Percentiles rank a stretch among this genome's conserved stretches.
Conservation (phyloP, 306 rosid species). For the Ziziphus jujuba region DNA sequence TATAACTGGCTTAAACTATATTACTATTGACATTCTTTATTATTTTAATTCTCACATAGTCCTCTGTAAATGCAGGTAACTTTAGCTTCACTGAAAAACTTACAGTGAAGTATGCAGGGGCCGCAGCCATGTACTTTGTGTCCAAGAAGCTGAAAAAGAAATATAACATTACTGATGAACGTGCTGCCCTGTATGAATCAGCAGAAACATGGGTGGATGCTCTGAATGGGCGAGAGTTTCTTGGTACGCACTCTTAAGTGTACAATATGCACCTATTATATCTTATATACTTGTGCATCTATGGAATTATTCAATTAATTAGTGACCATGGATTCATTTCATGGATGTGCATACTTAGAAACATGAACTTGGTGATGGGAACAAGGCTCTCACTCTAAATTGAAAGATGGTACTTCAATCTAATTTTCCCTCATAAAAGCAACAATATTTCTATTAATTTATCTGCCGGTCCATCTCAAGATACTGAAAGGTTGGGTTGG, state of each 20-base stretch:
- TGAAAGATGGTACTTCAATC: background rate
- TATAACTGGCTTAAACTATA: slow-evolving; percentile 15
- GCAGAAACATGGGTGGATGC: slow-evolving; percentile 97
- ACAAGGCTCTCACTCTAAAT: background rate
- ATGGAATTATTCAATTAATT: background rate
- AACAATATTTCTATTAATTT: too few relatives aligned
- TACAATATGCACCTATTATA: slow-evolving; percentile 9
- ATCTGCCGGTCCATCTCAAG: too few relatives aligned
- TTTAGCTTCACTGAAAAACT: slow-evolving; percentile 71
- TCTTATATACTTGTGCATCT: slow-evolving; percentile 17
- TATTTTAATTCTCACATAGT: background rate
- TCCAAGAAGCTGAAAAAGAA: slow-evolving; percentile 93
- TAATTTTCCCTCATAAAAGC: too few relatives aligned
- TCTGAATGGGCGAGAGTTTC: slow-evolving; percentile 80
- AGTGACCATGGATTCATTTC: background rate
- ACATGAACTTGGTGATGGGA: background rate
- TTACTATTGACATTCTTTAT: slow-evolving; percentile 1
- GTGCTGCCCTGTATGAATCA: slow-evolving; percentile 88
- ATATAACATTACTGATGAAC: slow-evolving; percentile 93
- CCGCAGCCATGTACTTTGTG: slow-evolving; percentile 96
- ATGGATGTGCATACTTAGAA: background rate
- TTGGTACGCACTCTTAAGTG: slow-evolving; percentile 52
- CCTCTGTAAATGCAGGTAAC: slow-evolving; percentile 56
- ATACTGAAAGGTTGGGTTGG: too few relatives aligned
- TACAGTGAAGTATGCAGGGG: slow-evolving; percentile 91